Conservation (phyloP, 768 basidiomycete genomes). For the Tricholomella constricta region DNA sequence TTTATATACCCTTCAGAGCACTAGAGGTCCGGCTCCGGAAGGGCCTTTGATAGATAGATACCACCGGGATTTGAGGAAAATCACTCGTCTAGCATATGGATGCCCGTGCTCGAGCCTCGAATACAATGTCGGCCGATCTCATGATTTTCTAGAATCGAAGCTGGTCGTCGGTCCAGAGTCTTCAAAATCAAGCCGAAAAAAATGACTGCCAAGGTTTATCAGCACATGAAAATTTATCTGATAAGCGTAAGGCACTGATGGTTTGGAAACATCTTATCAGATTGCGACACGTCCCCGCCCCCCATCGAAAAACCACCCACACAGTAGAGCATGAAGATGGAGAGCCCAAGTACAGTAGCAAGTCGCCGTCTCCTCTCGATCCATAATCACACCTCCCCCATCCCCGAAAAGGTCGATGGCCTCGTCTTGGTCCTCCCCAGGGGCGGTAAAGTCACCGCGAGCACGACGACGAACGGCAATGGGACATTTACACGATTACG, state of each 20-base stretch:
- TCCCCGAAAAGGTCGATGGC: constrained; percentile 8
- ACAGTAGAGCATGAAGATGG: not conserved
- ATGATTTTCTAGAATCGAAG: too few relatives aligned
- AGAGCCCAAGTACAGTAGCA: constrained; percentile 2
- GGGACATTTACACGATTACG: constrained; percentile 19
- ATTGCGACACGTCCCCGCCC: constrained; percentile 4
- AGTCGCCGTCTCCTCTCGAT: constrained; percentile 25
- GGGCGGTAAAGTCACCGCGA: constrained; percentile 24
- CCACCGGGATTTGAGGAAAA: too few relatives aligned
- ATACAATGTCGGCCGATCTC: too few relatives aligned
- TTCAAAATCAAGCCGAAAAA: not conserved
- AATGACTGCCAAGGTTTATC: not conserved
- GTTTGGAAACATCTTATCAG: constrained; percentile 18
- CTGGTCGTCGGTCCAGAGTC: not conserved
- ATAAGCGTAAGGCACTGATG: constrained; percentile 1
- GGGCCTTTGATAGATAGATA: constrained; percentile 10
- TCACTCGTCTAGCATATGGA: too few relatives aligned
- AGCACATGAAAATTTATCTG: constrained; percentile 19
- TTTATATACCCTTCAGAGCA: constrained; percentile 60
- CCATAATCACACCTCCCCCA: constrained; percentile 21
- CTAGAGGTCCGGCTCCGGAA: constrained; percentile 42
- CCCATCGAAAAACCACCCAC: not conserved
- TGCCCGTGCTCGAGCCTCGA: too few relatives aligned
- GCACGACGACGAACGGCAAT: constrained; percentile 6
- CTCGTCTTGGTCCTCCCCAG: constrained; percentile 31